A percentile compares a stretch with the other conserved stretches of the same genome.
phyloP scores from a whole-genome alignment of 1,284 basidiomycete species.

The Tausonia pullulans region DNA sequence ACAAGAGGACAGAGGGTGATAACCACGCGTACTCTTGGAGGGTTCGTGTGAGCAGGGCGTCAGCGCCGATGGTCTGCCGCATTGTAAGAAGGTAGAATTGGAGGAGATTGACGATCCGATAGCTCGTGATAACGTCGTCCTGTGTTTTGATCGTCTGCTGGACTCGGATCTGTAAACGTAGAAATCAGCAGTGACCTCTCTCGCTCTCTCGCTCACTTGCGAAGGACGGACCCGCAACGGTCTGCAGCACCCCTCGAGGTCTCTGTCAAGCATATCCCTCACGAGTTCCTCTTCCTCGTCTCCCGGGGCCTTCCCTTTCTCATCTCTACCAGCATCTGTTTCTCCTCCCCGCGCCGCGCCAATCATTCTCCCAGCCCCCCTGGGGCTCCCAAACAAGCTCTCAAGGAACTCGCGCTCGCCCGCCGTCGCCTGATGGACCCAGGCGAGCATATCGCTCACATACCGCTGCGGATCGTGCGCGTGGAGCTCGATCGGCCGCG shows the following conservation, averaged over 20 bases:
- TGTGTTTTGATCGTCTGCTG: slow-evolving; percentile 86
- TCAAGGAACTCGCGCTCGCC: slow-evolving; percentile 89
- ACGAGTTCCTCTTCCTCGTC: slow-evolving; percentile 67
- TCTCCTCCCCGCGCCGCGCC: slow-evolving; percentile 47
- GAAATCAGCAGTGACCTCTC: neutral
- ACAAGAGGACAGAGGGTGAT: neutral
- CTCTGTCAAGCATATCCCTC: slow-evolving; percentile 67
- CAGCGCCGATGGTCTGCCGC: slow-evolving; percentile 74
- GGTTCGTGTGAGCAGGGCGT: slow-evolving; percentile 63
- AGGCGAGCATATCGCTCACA: slow-evolving; percentile 95
- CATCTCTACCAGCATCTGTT: slow-evolving; percentile 11
- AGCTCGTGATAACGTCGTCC: slow-evolving; percentile 81
- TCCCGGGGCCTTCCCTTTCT: slow-evolving; percentile 30
- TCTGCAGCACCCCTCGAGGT: slow-evolving; percentile 70
- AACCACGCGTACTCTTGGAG: slow-evolving; percentile 62
- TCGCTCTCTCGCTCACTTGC: neutral
- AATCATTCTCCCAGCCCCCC: slow-evolving; percentile 57
- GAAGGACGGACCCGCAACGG: slow-evolving; percentile 58
- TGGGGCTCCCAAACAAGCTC: slow-evolving; percentile 56
- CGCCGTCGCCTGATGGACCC: slow-evolving; percentile 94
- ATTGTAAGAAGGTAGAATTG: slow-evolving; percentile 91
- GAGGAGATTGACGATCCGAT: slow-evolving; percentile 84
- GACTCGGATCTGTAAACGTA: slow-evolving; percentile 53
- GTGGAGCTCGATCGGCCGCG: slow-evolving; percentile 90
- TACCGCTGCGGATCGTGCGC: slow-evolving; percentile 94